phyloP scores from a whole-genome alignment of 345 rosid species.

The Camelina hispida region DNA sequence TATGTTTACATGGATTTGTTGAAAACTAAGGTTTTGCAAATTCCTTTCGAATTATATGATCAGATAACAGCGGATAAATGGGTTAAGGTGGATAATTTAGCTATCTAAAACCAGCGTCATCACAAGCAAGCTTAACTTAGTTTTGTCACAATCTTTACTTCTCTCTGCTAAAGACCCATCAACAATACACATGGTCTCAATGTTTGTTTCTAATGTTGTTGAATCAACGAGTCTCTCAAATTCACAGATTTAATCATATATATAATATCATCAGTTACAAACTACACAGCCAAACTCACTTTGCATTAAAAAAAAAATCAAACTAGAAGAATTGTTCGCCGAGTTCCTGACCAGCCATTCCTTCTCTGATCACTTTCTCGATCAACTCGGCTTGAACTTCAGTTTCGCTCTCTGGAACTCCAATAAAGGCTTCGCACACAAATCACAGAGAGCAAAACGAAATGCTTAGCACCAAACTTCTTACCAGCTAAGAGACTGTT shows the following conservation, averaged over 20 bases:
- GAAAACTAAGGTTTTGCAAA: neutral
- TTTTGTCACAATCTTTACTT: neutral
- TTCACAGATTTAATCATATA: conserved; percentile 23
- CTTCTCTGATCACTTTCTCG: conserved; percentile 74
- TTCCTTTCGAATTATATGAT: neutral
- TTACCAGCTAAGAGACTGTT: conserved; percentile 85
- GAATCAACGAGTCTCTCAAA: conserved; percentile 26
- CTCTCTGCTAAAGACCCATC: neutral
- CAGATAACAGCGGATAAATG: no score
- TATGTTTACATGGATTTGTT: conserved; percentile 3
- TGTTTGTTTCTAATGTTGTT: neutral
- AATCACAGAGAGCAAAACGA: conserved; percentile 85
- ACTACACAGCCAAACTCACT: conserved; percentile 1
- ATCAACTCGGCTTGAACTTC: conserved; percentile 81
- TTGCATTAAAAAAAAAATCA: neutral
- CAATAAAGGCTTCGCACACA: conserved; percentile 89
- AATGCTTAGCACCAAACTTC: conserved; percentile 78
- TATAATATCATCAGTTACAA: conserved; percentile 22
- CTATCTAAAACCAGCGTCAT: neutral
- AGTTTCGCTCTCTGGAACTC: conserved; percentile 91
- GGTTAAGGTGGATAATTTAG: no score
- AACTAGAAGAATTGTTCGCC: conserved; percentile 82
- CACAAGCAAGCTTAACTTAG: neutral
- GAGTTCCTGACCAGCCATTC: conserved; percentile 93
- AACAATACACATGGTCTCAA: neutral